Percentiles rank a stretch among this genome's conserved stretches.
Conservation (phyloP, 2,329 filamentous ascomycete genomes). For the Dactylellina haptotyla region DNA sequence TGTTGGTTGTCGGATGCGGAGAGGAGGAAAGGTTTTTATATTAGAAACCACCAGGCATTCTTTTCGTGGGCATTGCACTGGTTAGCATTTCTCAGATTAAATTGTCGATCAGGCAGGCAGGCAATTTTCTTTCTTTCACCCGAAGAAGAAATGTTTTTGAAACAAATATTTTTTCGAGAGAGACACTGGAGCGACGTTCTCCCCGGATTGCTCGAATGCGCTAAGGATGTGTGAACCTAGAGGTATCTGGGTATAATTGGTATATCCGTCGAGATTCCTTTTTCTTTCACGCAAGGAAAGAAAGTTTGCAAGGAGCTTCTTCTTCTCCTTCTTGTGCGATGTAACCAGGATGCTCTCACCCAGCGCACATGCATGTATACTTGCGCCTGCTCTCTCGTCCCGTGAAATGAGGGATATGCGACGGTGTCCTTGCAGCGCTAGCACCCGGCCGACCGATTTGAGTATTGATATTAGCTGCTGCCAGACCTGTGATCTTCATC, state of each 20-base stretch:
- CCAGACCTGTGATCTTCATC: not conserved
- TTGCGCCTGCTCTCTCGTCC: not conserved
- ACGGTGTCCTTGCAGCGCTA: constrained; percentile 41
- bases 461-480: not conserved
- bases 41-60: constrained; percentile 3
- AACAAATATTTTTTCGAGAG: constrained; percentile 2
- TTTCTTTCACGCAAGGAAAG: not conserved
- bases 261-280: not conserved
- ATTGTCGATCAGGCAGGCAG: constrained; percentile 40
- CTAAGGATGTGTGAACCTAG: not conserved
- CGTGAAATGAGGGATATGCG: constrained; percentile 29
- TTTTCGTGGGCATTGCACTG: not conserved
- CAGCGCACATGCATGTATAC: not conserved
- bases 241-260: not conserved
- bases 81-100: constrained; percentile 43
- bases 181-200: not conserved
- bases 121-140: constrained; percentile 4
- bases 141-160: constrained; percentile 4
- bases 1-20: not conserved
- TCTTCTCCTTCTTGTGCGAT: constrained; percentile 10
- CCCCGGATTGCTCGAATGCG: constrained; percentile 11
- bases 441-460: not conserved
- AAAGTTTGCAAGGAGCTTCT: constrained; percentile 2
- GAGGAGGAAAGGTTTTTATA: constrained; percentile 27
- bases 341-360: not conserved